phyloP scores from a whole-genome alignment of 2,329 filamentous ascomycete genomes.

The Alternaria sp. region DNA sequence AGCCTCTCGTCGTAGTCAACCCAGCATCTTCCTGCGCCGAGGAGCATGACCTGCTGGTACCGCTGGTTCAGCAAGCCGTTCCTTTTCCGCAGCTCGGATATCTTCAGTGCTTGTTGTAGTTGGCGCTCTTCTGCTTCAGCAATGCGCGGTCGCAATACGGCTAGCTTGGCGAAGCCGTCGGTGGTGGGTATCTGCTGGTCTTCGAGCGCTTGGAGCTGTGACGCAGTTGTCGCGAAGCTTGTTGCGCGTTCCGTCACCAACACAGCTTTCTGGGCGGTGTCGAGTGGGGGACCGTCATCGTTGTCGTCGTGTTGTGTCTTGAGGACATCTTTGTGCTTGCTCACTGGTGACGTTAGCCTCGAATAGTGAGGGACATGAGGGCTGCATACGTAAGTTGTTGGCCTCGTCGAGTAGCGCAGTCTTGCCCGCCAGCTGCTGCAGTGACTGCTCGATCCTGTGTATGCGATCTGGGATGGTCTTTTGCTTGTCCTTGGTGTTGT shows the following conservation, averaged over 20 bases:
- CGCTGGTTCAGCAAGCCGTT: slow-evolving; percentile 61
- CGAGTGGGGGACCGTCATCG: slow-evolving; percentile 27
- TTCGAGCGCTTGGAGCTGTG: slow-evolving; percentile 53
- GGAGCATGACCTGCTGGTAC: slow-evolving; percentile 77
- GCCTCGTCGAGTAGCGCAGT: slow-evolving; percentile 50
- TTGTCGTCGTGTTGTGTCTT: slow-evolving; percentile 23
- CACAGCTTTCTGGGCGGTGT: slow-evolving; percentile 35
- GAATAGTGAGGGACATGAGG: not conserved
- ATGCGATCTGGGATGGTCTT: slow-evolving; percentile 44
- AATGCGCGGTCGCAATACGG: slow-evolving; percentile 67
- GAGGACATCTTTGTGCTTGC: slow-evolving; percentile 51
- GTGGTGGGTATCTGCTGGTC: slow-evolving; percentile 53
- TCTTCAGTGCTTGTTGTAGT: slow-evolving; percentile 65
- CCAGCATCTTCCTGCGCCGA: slow-evolving; percentile 72
- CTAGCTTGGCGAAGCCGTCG: slow-evolving; percentile 58
- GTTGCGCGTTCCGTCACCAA: slow-evolving; percentile 54
- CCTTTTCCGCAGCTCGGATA: slow-evolving; percentile 66
- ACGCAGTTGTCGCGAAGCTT: slow-evolving; percentile 50
- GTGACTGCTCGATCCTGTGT: slow-evolving; percentile 44
- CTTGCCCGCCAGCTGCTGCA: slow-evolving; percentile 49
- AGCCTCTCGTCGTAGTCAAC: slow-evolving; percentile 74
- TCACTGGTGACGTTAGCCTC: slow-evolving; percentile 39
- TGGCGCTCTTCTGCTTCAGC: slow-evolving; percentile 66
- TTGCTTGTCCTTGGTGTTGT: slow-evolving; percentile 27
- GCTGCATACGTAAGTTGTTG: slow-evolving; percentile 45